phyloP scores from a whole-genome alignment of 208 protist genomes.

The Balamuthia mandrillaris region DNA sequence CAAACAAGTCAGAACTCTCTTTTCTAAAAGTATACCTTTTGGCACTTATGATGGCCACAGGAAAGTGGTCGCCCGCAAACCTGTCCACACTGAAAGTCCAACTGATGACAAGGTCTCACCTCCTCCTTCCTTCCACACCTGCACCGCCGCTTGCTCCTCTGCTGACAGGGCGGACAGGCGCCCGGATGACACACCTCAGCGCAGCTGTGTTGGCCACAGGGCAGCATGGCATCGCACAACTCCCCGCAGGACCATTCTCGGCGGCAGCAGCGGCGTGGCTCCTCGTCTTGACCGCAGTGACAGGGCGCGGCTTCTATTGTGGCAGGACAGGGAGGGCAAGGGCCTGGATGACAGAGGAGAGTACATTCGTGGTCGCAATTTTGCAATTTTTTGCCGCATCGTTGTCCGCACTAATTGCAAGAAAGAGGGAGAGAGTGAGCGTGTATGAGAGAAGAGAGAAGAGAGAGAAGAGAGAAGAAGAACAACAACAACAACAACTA shows the following conservation, averaged over 20 bases:
- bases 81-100: neutral
- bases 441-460: too few species aligned
- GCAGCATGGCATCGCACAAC: conserved; percentile 6
- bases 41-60: conserved; percentile 8
- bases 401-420: neutral
- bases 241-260: conserved; percentile 1
- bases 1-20: too few species aligned
- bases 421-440: neutral
- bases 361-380: conserved; percentile 16
- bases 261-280: neutral
- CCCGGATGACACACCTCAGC: neutral
- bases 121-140: conserved; percentile 2
- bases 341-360: conserved; percentile 31
- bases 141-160: neutral
- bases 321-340: conserved; percentile 28
- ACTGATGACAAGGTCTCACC: neutral
- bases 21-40: neutral
- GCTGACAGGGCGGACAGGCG: neutral
- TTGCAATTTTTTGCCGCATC: neutral
- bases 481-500: too few species aligned
- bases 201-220: conserved; percentile 32
- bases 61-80: neutral
- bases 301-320: conserved; percentile 1
- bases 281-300: conserved; percentile 18
- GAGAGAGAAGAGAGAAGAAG: too few species aligned